Evolutionary conservation across 164 flowering plant species (phyloP).

Genomic region (Chimonanthus salicifolius): DNA sequence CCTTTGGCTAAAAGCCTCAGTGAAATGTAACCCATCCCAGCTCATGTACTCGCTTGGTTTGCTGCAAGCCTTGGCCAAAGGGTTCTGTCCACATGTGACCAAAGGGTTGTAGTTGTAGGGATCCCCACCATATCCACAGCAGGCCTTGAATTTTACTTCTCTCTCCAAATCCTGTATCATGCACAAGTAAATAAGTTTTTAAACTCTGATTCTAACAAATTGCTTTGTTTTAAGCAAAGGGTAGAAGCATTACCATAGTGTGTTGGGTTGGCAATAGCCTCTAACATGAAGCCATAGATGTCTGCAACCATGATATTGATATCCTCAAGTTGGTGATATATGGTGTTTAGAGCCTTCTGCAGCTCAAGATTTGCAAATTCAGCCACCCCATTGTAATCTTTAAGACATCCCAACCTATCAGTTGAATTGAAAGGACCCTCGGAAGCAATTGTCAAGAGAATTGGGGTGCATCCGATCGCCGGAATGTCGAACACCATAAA

Average conservation of each 20-base stretch:
- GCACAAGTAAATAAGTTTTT: neutral
- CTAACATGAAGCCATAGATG: slow-evolving; percentile 13
- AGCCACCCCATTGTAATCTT: slow-evolving; percentile 18
- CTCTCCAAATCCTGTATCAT: slow-evolving; percentile 18
- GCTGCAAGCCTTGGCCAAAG: slow-evolving; percentile 20
- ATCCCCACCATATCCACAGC: slow-evolving; percentile 21
- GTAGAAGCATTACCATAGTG: slow-evolving; percentile 8
- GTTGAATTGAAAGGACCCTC: slow-evolving; percentile 21
- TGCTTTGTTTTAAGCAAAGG: neutral
- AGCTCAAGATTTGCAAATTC: slow-evolving; percentile 13
- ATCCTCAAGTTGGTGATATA: slow-evolving; percentile 5
- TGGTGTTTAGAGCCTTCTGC: slow-evolving; percentile 6
- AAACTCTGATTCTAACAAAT: neutral
- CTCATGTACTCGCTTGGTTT: slow-evolving; percentile 18
- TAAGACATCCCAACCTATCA: slow-evolving; percentile 19
- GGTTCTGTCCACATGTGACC: slow-evolving; percentile 12
- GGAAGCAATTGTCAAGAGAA: slow-evolving; percentile 8
- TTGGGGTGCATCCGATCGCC: slow-evolving; percentile 20
- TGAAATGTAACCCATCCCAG: slow-evolving; percentile 24
- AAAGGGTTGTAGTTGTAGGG: slow-evolving; percentile 19
- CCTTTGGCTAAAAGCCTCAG: slow-evolving; percentile 16
- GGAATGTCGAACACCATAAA: slow-evolving; percentile 20
- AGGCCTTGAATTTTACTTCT: slow-evolving; percentile 15
- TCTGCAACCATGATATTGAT: slow-evolving; percentile 11
- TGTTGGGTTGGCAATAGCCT: slow-evolving; percentile 13